Conservation (phyloP, 257 asterid genomes). For the Haberlea rhodopensis region DNA sequence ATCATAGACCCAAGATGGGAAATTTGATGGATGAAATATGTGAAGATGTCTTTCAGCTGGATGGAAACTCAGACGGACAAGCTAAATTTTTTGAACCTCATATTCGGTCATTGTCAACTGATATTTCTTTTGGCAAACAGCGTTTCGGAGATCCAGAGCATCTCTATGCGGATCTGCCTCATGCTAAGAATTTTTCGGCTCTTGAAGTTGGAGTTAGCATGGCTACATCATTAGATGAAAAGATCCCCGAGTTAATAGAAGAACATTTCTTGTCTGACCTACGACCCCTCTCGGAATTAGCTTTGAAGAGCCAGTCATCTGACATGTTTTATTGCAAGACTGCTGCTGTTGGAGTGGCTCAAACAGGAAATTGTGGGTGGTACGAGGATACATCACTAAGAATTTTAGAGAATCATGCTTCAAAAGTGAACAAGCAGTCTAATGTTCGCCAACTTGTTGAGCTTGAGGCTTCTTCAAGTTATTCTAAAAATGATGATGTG, state of each 20-base stretch:
- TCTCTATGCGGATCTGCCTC: slow-evolving; percentile 23
- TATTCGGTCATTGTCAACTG: slow-evolving; percentile 30
- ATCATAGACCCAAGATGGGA: slow-evolving; percentile 38
- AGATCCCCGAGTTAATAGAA: slow-evolving; percentile 59
- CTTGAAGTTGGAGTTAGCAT: slow-evolving; percentile 35
- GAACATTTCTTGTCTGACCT: slow-evolving; percentile 83
- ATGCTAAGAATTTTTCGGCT: slow-evolving; percentile 26
- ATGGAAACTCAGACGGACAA: slow-evolving; percentile 45
- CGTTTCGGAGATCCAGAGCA: slow-evolving; percentile 25
- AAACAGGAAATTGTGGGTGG: slow-evolving; percentile 65
- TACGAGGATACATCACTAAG: slow-evolving; percentile 51
- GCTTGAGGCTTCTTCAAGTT: slow-evolving; percentile 45
- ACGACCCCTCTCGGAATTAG: slow-evolving; percentile 57
- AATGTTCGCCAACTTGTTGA: slow-evolving; percentile 31
- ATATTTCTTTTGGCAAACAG: slow-evolving; percentile 39
- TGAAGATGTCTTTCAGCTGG: slow-evolving; percentile 73
- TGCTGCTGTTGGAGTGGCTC: slow-evolving; percentile 38
- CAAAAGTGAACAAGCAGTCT: slow-evolving; percentile 45
- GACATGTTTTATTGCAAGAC: slow-evolving; percentile 34
- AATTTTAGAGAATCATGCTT: slow-evolving; percentile 77
- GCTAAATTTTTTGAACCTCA: slow-evolving; percentile 48
- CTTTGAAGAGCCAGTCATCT: slow-evolving; percentile 42
- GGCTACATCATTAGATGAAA: slow-evolving; percentile 44
- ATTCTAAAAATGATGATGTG: slow-evolving; percentile 38
- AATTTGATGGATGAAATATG: slow-evolving; percentile 82